Evolutionary conservation across 805 yeast species (phyloP).

Genomic region (Ascoidea asiatica): DNA sequence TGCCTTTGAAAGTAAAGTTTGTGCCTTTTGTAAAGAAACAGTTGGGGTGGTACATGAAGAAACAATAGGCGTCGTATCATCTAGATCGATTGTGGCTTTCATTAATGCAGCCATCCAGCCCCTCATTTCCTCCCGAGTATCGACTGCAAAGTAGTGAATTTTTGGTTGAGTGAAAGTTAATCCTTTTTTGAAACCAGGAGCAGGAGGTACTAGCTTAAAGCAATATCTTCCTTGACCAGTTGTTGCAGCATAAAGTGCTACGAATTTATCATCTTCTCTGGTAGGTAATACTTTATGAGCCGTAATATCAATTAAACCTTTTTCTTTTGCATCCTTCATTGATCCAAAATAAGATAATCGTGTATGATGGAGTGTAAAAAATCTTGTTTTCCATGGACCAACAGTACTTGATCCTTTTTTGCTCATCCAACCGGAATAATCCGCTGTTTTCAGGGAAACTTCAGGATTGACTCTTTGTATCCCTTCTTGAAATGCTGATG

Average conservation of each 20-base stretch:
- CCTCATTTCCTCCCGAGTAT: conserved; percentile 81
- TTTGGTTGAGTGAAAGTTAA: conserved; percentile 93
- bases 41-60: conserved; percentile 95
- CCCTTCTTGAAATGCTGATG: conserved; percentile 82
- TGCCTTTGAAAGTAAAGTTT: conserved; percentile 71
- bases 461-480: conserved; percentile 62
- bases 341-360: conserved; percentile 78
- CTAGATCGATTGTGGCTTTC: conserved; percentile 93
- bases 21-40: conserved; percentile 75
- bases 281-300: conserved; percentile 86
- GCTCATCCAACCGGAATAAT: conserved; percentile 89
- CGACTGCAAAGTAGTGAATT: conserved; percentile 93
- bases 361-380: conserved; percentile 81
- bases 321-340: conserved; percentile 68
- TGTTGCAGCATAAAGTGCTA: conserved; percentile 81
- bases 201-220: conserved; percentile 90
- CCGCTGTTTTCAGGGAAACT: conserved; percentile 66
- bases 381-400: conserved; percentile 85
- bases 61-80: conserved; percentile 82
- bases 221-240: conserved; percentile 91
- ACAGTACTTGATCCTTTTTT: conserved; percentile 76
- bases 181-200: conserved; percentile 93
- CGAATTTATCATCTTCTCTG: conserved; percentile 69
- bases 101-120: conserved; percentile 90
- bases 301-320: conserved; percentile 90